Percentiles rank a stretch among this genome's conserved stretches.
phyloP scores from a whole-genome alignment of 2,329 filamentous ascomycete species.

The Colletotrichum horii region DNA sequence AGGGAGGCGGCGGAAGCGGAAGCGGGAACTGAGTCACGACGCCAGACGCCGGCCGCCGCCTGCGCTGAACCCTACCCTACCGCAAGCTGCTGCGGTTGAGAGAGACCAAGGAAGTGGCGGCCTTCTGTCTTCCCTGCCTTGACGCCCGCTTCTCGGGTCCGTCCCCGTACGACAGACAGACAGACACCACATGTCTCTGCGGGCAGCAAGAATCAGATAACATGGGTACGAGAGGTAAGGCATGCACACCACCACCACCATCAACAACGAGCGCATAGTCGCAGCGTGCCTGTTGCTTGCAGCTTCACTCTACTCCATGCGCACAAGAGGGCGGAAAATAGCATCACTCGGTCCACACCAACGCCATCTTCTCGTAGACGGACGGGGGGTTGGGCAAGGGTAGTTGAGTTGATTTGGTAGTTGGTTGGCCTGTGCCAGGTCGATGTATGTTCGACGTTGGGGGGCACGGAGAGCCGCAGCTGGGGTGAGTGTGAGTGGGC shows the following conservation, averaged over 20 bases:
- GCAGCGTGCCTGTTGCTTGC: background rate
- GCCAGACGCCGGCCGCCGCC: background rate
- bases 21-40: background rate
- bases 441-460: background rate
- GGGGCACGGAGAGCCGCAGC: constrained; percentile 12
- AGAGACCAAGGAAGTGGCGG: background rate
- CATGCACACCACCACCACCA: background rate
- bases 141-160: background rate
- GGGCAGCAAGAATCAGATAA: background rate
- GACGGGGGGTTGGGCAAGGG: background rate
- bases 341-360: background rate
- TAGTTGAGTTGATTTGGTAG: background rate
- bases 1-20: background rate
- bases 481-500: background rate
- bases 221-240: background rate
- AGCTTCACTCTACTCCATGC: constrained; percentile 3
- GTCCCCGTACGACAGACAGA: background rate
- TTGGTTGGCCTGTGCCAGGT: background rate
- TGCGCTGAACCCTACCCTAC: background rate
- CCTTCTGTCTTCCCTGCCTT: background rate
- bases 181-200: background rate
- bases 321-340: constrained; percentile 9
- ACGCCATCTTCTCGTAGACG: background rate
- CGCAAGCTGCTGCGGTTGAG: background rate
- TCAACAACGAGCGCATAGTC: background rate